Base-by-base conservation (phyloP, 2,329 filamentous ascomycete genomes). In the Didymella segeticola region DNA sequence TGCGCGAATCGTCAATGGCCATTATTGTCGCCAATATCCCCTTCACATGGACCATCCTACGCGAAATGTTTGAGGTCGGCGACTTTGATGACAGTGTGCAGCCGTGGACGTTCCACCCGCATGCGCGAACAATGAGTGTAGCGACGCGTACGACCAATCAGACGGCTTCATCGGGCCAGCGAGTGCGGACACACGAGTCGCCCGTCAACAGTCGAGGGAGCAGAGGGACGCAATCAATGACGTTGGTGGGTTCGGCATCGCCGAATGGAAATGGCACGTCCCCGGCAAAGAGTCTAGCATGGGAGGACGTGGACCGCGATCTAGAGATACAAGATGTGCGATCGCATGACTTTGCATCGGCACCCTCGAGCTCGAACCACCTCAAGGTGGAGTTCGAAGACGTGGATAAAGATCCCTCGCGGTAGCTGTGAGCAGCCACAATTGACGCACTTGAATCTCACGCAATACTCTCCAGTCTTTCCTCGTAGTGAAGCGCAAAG, bases 1-100 rank as follows among this genome's bases (percentile, higher is more conserved):
- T 65, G 10, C 67, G 70, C 8, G 69, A 73, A 47, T 62, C 67
- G 0, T 67, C 62, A 0, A 71, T 64, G 3, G 69, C 67, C 3
- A 64, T 73, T 8, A 58, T 82, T 1, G 80, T 83, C 15, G 81
- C 80, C 54, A 83, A 82, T 52, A 66, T 83, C 1, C 80, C 80
- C 0, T 78, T 80, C 34, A 76, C 80, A 11, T 83, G 80, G 80
- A 80, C 80, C 1, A 73, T 83, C 2, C 64, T 83, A 7, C 74
- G 79, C 14, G 78, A 81, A 45, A 61, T 81, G 17, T 83, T 83
- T 70, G 68, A 73, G 26, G 53, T 75, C 2, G 64, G 65, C 22
- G 64, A 68, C 4, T 75, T 75, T 26, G 64, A 72, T 37, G 66
- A 62, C 6, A 22, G 26, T 9, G 51, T 34, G n/a, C 68, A 67